Conservation (phyloP, 176 grass and related monocot genomes). For the Oryza longistaminata region DNA sequence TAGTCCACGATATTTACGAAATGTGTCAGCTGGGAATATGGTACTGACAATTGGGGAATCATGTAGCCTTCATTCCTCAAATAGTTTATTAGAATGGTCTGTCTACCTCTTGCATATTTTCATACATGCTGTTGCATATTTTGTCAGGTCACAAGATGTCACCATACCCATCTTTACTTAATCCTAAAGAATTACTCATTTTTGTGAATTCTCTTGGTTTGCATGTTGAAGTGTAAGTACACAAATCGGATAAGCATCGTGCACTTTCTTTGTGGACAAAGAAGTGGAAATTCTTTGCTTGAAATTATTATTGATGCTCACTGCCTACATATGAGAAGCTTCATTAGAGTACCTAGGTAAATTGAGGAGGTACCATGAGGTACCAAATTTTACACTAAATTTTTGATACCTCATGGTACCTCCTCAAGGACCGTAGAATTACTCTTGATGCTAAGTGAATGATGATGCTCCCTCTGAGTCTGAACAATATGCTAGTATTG, state of each 20-base stretch:
- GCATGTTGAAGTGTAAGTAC: neutral
- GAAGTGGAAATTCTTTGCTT: neutral
- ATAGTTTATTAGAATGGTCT: neutral
- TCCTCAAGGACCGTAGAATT: no score
- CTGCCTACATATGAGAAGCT: neutral
- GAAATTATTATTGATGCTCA: neutral
- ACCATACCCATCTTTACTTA: neutral
- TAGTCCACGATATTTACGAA: neutral
- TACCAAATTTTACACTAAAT: no score
- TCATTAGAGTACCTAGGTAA: neutral
- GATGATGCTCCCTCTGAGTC: no score
- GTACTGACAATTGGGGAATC: neutral
- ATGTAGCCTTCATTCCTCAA: neutral
- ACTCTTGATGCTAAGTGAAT: no score
- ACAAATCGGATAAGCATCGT: neutral
- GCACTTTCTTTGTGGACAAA: neutral
- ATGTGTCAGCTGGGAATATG: neutral
- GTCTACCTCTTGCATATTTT: neutral
- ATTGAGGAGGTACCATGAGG: no score
- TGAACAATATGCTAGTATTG: no score
- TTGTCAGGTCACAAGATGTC: neutral
- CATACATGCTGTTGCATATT: neutral
- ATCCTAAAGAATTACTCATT: neutral
- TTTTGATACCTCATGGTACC: no score
- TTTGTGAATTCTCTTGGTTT: neutral